Evolutionary conservation across 2,329 filamentous ascomycete genomes (phyloP).

Genomic region (Arthrobotrys megalospora): DNA sequence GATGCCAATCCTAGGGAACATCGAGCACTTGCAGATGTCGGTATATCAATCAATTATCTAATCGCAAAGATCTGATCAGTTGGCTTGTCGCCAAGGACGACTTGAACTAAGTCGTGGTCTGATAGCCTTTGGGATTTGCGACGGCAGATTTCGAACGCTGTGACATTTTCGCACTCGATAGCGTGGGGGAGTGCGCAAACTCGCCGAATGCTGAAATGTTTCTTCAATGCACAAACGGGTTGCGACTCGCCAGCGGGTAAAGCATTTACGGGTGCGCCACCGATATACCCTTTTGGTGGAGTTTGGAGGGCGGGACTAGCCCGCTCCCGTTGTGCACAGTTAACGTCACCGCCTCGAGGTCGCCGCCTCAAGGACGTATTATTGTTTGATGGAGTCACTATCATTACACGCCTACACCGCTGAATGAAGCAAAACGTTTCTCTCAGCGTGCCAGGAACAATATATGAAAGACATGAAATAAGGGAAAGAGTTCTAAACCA

Average conservation of each 20-base stretch:
- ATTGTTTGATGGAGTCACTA: conserved; percentile 27
- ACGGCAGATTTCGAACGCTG: conserved; percentile 18
- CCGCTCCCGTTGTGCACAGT: not conserved
- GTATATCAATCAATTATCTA: conserved; percentile 53
- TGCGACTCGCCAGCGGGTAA: conserved; percentile 6
- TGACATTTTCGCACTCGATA: not conserved
- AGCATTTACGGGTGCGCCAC: conserved; percentile 16
- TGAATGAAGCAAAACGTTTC: conserved; percentile 13
- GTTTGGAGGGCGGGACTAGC: conserved; percentile 2
- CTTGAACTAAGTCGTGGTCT: conserved; percentile 2
- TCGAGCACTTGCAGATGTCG: not conserved
- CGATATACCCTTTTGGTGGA: not conserved
- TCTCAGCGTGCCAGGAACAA: conserved; percentile 6
- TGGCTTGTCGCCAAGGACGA: conserved; percentile 27
- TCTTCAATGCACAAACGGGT: not conserved
- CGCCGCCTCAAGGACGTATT: not conserved
- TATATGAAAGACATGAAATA: conserved; percentile 2
- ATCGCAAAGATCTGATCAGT: conserved; percentile 35
- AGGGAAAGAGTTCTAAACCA: not conserved
- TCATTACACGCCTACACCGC: conserved; percentile 40
- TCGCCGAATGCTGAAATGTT: conserved; percentile 19
- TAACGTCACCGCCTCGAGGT: not conserved
- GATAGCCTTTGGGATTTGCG: conserved; percentile 7
- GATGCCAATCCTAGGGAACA: conserved; percentile 25
- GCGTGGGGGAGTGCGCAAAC: conserved; percentile 22